Base-by-base conservation (phyloP, 164 flowering plant species). In the Platanus orientalis region DNA sequence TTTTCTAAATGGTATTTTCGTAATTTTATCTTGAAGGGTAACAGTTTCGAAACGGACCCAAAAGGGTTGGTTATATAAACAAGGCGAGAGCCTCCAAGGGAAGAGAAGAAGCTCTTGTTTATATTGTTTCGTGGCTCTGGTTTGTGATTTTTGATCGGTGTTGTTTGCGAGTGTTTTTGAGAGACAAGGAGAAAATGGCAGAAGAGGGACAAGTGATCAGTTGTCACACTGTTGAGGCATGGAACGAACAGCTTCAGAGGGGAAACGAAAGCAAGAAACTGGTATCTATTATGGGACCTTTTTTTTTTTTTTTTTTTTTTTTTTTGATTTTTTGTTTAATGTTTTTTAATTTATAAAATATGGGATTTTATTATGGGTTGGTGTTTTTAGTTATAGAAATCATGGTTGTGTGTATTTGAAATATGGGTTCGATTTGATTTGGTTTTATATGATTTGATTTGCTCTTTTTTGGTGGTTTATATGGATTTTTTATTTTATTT, bases 201-300 rank as follows among this genome's bases (percentile, higher is more conserved):
- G 85, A 72, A 57, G 90, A 77, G 54, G 84, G 86, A 63, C 75
- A 73, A 40, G 88, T 89, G 60, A 78, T 89, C 64, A 48, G 72
- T 13, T 76, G 81, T 80, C 89, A 85, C 81, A 71, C 75, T 27
- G 68, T 81, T 12, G 78, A 83, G 0, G 52, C 73, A 1, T 89
- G 92, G 92, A 75, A 69, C 3, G 73, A 78, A 51, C 88, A 82
- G 52, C 70, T 89, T 39, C 72, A 77, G 68, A 74, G 63, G 66
- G 85, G 76, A 45, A 78, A 66, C 12, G 79, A 67, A 0, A 69
- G 80, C 42, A 71, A 78, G 61, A 89, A 89, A 62, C 75, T 86
- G 85, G 96, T 87, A 81, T 14, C 7, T 27, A 7, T 27, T 11
- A 13, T 24, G 36, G 30, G 6, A 11, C 47, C 13, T 14, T 42